phyloP scores from a whole-genome alignment of 228 moss, liverwort and hornwort species.

The Sphagnum magellanicum region DNA sequence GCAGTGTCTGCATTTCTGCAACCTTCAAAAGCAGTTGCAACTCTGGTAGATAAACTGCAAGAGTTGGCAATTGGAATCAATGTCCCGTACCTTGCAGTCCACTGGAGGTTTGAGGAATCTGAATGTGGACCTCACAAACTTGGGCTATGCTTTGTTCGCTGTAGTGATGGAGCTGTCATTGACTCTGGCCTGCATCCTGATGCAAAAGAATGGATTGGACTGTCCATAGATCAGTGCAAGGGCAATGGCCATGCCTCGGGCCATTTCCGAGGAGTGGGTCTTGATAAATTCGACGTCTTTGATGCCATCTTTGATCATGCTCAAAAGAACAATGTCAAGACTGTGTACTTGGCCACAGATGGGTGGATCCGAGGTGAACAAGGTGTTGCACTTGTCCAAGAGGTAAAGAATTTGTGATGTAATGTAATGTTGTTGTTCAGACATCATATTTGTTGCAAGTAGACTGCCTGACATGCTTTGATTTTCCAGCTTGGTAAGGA shows the following conservation, averaged over 20 bases:
- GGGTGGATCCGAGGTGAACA: slow-evolving; percentile 61
- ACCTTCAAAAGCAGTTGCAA: slow-evolving; percentile 35
- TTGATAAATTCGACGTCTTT: slow-evolving; percentile 41
- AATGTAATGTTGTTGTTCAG: too few relatives aligned
- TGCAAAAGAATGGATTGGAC: slow-evolving; percentile 53
- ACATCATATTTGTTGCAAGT: too few relatives aligned
- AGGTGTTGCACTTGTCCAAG: slow-evolving; percentile 28
- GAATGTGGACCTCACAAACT: slow-evolving; percentile 40
- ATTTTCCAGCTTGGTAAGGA: too few relatives aligned
- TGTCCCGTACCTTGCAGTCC: slow-evolving; percentile 61
- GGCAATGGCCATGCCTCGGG: background rate
- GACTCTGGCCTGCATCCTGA: slow-evolving; percentile 46
- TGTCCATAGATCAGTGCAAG: slow-evolving; percentile 27
- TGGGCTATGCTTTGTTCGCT: slow-evolving; percentile 75
- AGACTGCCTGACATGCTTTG: too few relatives aligned
- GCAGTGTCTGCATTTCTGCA: slow-evolving; percentile 51
- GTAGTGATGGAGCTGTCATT: slow-evolving; percentile 61
- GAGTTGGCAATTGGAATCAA: slow-evolving; percentile 29
- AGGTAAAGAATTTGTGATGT: slow-evolving; percentile 11
- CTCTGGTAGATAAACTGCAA: slow-evolving; percentile 45
- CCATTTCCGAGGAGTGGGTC: slow-evolving; percentile 29
- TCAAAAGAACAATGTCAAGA: slow-evolving; percentile 22
- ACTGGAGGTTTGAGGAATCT: slow-evolving; percentile 92
- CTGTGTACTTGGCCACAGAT: slow-evolving; percentile 68
- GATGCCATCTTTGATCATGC: slow-evolving; percentile 70